Evolutionary conservation across 2,329 filamentous ascomycete genomes (phyloP).

Genomic region (Parastagonospora avenae): DNA sequence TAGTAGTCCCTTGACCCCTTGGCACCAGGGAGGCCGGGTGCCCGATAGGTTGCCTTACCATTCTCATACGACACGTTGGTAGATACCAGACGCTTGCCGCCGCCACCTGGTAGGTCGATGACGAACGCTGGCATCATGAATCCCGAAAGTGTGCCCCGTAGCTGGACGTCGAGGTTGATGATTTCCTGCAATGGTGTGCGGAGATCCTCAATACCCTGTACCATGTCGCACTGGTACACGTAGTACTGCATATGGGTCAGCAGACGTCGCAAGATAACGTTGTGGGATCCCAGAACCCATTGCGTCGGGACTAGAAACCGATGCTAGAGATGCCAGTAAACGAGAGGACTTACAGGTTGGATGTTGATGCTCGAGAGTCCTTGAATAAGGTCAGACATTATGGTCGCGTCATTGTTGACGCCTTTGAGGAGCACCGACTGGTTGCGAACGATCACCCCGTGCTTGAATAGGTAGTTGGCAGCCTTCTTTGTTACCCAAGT

Average conservation of each 20-base stretch:
- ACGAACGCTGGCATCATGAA: conserved; percentile 68
- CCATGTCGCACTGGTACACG: conserved; percentile 70
- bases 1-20: conserved; percentile 53
- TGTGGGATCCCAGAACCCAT: not conserved
- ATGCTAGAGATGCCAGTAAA: not conserved
- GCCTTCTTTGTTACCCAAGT: conserved; percentile 64
- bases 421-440: conserved; percentile 65
- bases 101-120: conserved; percentile 67
- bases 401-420: conserved; percentile 61
- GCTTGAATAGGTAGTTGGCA: conserved; percentile 56
- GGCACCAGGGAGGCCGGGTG: conserved; percentile 58
- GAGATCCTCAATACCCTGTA: conserved; percentile 64
- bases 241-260: conserved; percentile 58
- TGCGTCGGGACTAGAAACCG: not conserved
- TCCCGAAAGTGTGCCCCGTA: conserved; percentile 66
- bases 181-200: conserved; percentile 66
- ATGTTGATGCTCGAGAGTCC: conserved; percentile 62
- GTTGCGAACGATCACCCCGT: conserved; percentile 63
- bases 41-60: conserved; percentile 61
- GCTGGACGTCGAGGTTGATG: conserved; percentile 61
- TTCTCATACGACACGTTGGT: conserved; percentile 61
- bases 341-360: conserved; percentile 55
- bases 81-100: conserved; percentile 65
- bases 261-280: not conserved
- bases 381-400: conserved; percentile 61